Evolutionary conservation across 2,329 filamentous ascomycete species (phyloP), one percentile per base, ranked within the genome.

Genomic region (Cladorrhinum sp.): DNA sequence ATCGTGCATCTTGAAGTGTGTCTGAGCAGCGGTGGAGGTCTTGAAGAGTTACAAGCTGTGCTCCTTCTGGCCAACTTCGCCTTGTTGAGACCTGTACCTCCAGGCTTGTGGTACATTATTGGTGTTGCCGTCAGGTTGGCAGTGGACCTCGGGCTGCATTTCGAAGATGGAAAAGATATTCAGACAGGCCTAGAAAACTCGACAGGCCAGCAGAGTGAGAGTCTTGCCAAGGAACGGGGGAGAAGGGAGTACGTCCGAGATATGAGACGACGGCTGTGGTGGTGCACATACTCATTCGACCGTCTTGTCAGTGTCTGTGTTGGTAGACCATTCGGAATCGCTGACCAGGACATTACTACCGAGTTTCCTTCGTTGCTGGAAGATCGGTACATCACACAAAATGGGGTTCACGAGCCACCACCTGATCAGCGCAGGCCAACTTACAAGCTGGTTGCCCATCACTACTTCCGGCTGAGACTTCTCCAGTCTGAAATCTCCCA

Each of bases 101-200:
- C 94, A 0, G 95, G 95, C 14, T 78, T 98, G 50, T 98, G 94
- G 94, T 98, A 98, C 75, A 98, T 98, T 64, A 91, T 96, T 62
- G 95, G 95, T 10, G 93, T 97, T 49, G 94, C 94, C 5, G 89
- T 96, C 62, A 88, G 95, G 39, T 76, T 98, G 57, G 94, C 92
- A 6, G 89, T 98, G 21, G 95, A 98, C 73, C 81, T 98, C 1
- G 95, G 95, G 9, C 79, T 98, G 26, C 93, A 98, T 73, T 92
- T 94, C 67, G 95, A 98, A 73, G 94, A 97, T 67, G 92, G 91
- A 21, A 87, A 84, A 70, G 80, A 87, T 65, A 70, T 83, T 9
- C 80, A 87, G 53, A 73, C 86, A 36, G 85, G 86, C 24, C 80
- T 89, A 50, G 80, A 85, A 24, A 79, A 80, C 8, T 69, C 73